Evolutionary conservation across 2,329 filamentous ascomycete genomes (phyloP).

Genomic region (Aspergillus brasiliensis): DNA sequence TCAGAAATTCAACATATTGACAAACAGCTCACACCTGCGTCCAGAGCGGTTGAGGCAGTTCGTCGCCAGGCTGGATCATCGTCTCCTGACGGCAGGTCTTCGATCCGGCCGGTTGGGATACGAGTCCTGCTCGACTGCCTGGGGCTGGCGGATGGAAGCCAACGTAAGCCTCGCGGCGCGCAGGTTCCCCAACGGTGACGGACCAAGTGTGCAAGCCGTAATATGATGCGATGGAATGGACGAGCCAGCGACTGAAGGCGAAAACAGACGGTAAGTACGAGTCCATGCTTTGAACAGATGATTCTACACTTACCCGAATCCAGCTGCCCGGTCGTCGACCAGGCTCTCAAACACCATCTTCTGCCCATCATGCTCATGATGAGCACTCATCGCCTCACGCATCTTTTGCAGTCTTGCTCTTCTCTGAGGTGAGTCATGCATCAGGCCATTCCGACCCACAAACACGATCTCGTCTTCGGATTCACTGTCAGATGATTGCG

Average conservation of each 20-base stretch:
- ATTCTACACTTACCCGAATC: conserved; percentile 70
- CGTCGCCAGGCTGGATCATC: conserved; percentile 37
- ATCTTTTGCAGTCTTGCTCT: conserved; percentile 56
- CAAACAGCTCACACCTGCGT: conserved; percentile 32
- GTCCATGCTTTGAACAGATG: neutral
- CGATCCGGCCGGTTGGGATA: conserved; percentile 23
- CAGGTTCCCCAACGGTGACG: conserved; percentile 69
- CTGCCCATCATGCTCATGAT: conserved; percentile 55
- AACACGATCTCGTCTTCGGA: conserved; percentile 91
- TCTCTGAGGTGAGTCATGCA: conserved; percentile 61
- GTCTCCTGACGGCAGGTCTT: conserved; percentile 30
- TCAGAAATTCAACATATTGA: neutral
- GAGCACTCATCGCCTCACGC: conserved; percentile 29
- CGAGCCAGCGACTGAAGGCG: conserved; percentile 74
- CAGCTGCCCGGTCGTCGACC: conserved; percentile 72
- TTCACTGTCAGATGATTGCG: conserved; percentile 46
- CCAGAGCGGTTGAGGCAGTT: conserved; percentile 43
- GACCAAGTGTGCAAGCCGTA: conserved; percentile 87
- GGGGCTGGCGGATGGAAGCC: conserved; percentile 56
- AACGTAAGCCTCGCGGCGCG: conserved; percentile 79
- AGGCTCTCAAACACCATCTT: conserved; percentile 80
- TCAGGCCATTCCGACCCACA: conserved; percentile 68
- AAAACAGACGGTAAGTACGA: conserved; percentile 17
- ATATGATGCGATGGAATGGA: conserved; percentile 88
- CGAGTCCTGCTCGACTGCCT: conserved; percentile 28